These are phyloP conservation scores for Exophiala xenobiotica DNA, from an alignment of 2,329 filamentous ascomycete species.

Conservation along the genomic window DNA sequence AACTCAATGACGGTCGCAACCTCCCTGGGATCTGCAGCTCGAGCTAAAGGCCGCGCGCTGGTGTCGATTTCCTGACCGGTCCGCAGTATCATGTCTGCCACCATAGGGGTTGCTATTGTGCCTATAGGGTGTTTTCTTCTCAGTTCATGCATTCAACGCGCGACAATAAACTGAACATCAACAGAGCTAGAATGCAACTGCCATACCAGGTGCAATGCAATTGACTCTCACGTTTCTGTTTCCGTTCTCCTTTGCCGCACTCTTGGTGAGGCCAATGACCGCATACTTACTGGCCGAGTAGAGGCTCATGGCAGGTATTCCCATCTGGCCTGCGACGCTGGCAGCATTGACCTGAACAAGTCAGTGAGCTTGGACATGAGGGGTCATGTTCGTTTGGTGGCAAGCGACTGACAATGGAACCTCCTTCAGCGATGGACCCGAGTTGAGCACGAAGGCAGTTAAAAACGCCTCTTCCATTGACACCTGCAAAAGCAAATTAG, in stretches of 20 bases:
- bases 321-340: constrained; percentile 31
- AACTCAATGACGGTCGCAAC: constrained; percentile 49
- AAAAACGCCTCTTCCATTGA: constrained; percentile 52
- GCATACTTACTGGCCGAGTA: constrained; percentile 47
- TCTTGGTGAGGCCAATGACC: constrained; percentile 45
- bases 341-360: background rate
- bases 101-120: constrained; percentile 8
- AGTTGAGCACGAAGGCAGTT: constrained; percentile 53
- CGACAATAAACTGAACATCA: background rate
- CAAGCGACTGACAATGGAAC: constrained; percentile 1
- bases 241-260: constrained; percentile 35
- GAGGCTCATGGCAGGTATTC: constrained; percentile 38
- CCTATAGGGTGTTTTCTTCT: background rate
- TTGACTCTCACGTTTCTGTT: constrained; percentile 6
- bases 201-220: constrained; percentile 4
- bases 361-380: background rate
- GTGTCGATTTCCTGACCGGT: background rate
- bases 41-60: constrained; percentile 31
- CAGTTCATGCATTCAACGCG: background rate
- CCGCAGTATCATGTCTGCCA: background rate
- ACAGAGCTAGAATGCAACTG: background rate
- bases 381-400: background rate
- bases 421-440: background rate
- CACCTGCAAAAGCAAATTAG: constrained; percentile 15
- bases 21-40: constrained; percentile 37